Conservation (phyloP, 176 grass and related monocot genomes). For the Oryza brachyantha region DNA sequence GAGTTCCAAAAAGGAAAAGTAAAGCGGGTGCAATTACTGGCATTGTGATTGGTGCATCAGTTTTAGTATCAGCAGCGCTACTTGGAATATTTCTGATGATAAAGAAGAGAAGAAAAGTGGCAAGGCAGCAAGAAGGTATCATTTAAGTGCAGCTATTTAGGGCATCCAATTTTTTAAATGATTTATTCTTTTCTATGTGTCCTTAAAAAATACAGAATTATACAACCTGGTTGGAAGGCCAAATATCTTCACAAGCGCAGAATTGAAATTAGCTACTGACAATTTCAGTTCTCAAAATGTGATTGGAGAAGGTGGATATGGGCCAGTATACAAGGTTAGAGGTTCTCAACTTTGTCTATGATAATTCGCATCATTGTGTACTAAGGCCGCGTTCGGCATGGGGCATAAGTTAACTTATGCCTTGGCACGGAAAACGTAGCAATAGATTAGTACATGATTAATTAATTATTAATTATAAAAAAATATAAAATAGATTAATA, state of each 20-base stretch:
- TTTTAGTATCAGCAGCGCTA: slow-evolving; percentile 34
- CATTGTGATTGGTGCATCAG: slow-evolving; percentile 19
- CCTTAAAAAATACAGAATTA: not conserved
- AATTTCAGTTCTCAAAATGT: slow-evolving; percentile 50
- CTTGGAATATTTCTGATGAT: slow-evolving; percentile 36
- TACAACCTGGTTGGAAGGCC: slow-evolving; percentile 26
- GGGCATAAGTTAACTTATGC: no score
- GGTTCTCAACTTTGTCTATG: no score
- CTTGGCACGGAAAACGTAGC: no score
- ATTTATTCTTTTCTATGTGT: no score
- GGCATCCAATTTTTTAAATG: not conserved
- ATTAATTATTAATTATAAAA: no score
- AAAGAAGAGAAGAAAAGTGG: slow-evolving; percentile 37
- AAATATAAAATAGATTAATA: no score
- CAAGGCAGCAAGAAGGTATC: slow-evolving; percentile 34
- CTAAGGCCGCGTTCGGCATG: not conserved
- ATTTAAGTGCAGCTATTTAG: not conserved
- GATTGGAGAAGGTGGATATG: slow-evolving; percentile 68
- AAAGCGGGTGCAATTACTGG: slow-evolving; percentile 50
- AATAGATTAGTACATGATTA: no score
- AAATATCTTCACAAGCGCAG: slow-evolving; percentile 17
- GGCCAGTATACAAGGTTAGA: slow-evolving; percentile 59
- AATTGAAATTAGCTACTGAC: slow-evolving; percentile 24
- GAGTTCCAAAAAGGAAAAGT: slow-evolving; percentile 29
- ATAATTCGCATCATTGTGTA: not conserved